phyloP scores from a whole-genome alignment of 2,329 filamentous ascomycete genomes.

The Scytalidium sp. region DNA sequence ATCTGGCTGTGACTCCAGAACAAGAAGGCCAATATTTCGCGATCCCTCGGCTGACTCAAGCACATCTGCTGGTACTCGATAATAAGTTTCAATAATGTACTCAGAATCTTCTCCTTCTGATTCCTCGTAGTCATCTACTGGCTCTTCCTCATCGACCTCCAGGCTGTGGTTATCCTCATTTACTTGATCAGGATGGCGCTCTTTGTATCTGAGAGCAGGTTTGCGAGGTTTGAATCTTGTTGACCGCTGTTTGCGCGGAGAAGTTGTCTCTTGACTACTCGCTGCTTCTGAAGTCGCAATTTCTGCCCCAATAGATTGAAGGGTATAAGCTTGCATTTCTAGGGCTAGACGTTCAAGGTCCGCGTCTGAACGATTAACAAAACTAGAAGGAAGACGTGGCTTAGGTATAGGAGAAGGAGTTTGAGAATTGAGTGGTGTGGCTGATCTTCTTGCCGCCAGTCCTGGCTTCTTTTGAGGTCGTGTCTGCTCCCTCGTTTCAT shows the following conservation, averaged over 20 bases:
- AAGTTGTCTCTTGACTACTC: conserved; percentile 4
- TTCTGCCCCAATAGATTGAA: conserved; percentile 49
- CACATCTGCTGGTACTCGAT: conserved; percentile 54
- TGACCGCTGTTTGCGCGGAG: conserved; percentile 10
- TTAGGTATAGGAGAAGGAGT: conserved; percentile 6
- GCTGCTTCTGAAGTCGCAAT: conserved; percentile 16
- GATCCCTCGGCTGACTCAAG: conserved; percentile 44
- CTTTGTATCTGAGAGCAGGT: conserved; percentile 50
- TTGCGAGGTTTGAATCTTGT: conserved; percentile 54
- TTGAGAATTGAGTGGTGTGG: conserved; percentile 2
- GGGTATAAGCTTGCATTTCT: conserved; percentile 57
- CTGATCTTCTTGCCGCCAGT: conserved; percentile 12
- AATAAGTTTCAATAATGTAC: conserved; percentile 63
- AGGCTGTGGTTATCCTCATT: conserved; percentile 11
- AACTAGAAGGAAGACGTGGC: conserved; percentile 32
- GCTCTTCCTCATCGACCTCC: conserved; percentile 15
- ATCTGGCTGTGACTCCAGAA: conserved; percentile 29
- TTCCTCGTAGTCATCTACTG: conserved; percentile 34
- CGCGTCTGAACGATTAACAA: conserved; percentile 34
- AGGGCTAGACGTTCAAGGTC: conserved; percentile 42
- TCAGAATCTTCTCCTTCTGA: conserved; percentile 50
- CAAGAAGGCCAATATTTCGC: conserved; percentile 40
- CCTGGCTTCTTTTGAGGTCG: conserved; percentile 24
- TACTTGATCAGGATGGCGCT: conserved; percentile 48
- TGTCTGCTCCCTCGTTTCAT: not conserved